These are phyloP conservation scores for Lactarius deliciosus DNA, from an alignment of 768 basidiomycete species.

Conservation along the genomic window DNA sequence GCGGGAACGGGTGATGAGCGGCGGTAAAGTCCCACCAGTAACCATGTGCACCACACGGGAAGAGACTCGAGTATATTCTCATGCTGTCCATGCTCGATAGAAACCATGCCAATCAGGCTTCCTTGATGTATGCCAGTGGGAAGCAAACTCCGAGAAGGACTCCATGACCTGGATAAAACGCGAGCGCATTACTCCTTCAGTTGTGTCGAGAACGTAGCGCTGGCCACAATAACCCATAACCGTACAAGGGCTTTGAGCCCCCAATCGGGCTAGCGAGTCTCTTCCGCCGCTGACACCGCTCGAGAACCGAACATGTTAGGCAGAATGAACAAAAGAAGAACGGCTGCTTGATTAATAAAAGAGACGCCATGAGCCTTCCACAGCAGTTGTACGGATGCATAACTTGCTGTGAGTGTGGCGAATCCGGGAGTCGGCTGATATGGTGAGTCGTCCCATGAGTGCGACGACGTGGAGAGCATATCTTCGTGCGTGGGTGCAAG, in stretches of 20 bases:
- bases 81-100: neutral
- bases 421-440: neutral
- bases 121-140: neutral
- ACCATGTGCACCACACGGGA: slow-evolving; percentile 3
- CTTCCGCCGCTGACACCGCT: neutral
- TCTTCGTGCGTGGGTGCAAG: no score
- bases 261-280: neutral
- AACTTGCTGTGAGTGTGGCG: neutral
- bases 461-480: neutral
- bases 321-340: neutral
- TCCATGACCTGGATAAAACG: neutral
- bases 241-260: neutral
- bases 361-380: neutral
- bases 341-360: neutral
- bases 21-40: neutral
- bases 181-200: neutral
- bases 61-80: neutral
- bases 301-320: neutral
- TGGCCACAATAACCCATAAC: neutral
- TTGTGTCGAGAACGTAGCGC: neutral
- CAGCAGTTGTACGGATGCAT: neutral
- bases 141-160: neutral
- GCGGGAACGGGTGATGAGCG: neutral
- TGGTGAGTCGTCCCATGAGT: neutral
- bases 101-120: neutral